Evolutionary conservation across 345 rosid species (phyloP).

Genomic region (Barbarea vulgaris): DNA sequence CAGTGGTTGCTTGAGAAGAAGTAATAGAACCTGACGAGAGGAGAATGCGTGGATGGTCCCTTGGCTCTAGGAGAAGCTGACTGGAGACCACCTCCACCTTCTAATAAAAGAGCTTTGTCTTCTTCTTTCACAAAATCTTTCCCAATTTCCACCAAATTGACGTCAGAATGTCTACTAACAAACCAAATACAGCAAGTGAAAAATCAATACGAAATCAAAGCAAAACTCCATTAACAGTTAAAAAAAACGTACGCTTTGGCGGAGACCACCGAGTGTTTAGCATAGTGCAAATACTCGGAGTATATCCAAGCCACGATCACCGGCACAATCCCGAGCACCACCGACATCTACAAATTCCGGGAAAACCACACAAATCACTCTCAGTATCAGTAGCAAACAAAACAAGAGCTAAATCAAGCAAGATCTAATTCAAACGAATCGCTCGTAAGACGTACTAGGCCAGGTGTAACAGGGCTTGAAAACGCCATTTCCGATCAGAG

Average conservation of each 20-base stretch:
- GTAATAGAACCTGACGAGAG: conserved; percentile 50
- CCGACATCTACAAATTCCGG: conserved; percentile 61
- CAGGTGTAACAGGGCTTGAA: conserved; percentile 62
- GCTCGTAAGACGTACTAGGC: conserved; percentile 57
- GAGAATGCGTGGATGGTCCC: conserved; percentile 48
- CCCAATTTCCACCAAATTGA: conserved; percentile 69
- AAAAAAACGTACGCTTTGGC: conserved; percentile 66
- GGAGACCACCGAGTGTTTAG: conserved; percentile 45
- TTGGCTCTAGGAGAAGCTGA: conserved; percentile 77
- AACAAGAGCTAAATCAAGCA: conserved; percentile 22
- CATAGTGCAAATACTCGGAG: conserved; percentile 73
- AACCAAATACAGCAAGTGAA: not conserved
- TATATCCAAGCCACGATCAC: conserved; percentile 77
- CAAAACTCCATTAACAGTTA: not conserved
- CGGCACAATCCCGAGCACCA: conserved; percentile 71
- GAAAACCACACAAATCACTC: conserved; percentile 22
- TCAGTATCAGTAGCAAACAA: conserved; percentile 12
- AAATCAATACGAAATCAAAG: not conserved
- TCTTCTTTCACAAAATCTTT: conserved; percentile 66
- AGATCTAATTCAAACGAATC: conserved; percentile 24
- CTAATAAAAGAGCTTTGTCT: conserved; percentile 70
- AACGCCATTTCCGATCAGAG: conserved; percentile 48
- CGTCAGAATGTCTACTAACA: conserved; percentile 78
- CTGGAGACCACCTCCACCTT: conserved; percentile 80
- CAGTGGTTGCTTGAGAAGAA: not conserved